Evolutionary conservation across 2,329 filamentous ascomycete genomes (phyloP), one percentile per base, ranked within the genome.

Genomic region (Nemania diffusa): DNA sequence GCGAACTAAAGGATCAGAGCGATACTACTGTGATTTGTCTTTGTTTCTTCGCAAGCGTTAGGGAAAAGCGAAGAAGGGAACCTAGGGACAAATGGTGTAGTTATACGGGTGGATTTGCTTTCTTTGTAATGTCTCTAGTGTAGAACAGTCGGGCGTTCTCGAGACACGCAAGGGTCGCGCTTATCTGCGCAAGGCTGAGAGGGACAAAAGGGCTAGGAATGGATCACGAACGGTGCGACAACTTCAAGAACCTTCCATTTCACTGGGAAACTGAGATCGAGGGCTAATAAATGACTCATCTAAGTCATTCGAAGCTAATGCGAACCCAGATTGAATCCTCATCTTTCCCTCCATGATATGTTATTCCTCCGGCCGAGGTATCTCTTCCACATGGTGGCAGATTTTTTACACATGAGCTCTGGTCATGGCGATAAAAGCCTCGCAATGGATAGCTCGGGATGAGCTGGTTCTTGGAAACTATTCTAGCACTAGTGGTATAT

Each of bases 101-200:
- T 48, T 61, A 64, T 52, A 29, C 32, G 46, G 67, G 24, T 9
- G 24, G 13, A 8, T 51, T 29, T 65, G 22, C 29, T 40, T 53
- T 51, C 55, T 48, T 52, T 51, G 44, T 66, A 64, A 55, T 64
- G 48, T 59, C 57, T 64, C 48, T 22, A 58, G 60, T 57, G 57
- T 69, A 64, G 65, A 67, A 61, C 55, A 69, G 46, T 57, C 20
- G 57, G 61, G 64, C 57, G 57, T 67, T 67, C 60, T 62, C 44
- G 60, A 67, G 53, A 53, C 52, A 55, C 32, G 32, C 46, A 53
- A 64, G 64, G 60, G 22, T 46, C 29, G 59, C 56, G 56, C 56
- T 22, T 48, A 11, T 51, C 37, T 48, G 51, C 59, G 64, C 42
- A 37, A 32, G 24, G 59, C 56, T n/a, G n/a, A n/a, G n/a, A 57